A percentile compares a stretch with the other conserved stretches of the same genome.
These are phyloP conservation scores for Tylopilus sp. DNA, from an alignment of 768 basidiomycete species.

Conservation along the genomic window DNA sequence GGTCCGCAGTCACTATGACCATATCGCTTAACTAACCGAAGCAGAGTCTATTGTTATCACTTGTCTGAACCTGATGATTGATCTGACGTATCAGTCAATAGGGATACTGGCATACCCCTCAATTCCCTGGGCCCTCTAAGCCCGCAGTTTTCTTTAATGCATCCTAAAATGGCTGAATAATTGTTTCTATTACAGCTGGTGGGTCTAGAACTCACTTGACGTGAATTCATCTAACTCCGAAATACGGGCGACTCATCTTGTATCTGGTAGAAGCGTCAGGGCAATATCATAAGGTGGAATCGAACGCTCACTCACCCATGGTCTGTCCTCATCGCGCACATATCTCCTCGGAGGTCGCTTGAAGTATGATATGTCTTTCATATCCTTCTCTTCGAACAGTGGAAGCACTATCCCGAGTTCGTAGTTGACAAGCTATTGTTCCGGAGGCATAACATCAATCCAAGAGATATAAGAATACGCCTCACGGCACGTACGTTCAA, in stretches of 20 bases:
- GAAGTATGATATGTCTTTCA: slow-evolving; percentile 66
- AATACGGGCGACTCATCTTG: slow-evolving; percentile 47
- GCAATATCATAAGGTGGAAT: background rate
- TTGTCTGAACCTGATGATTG: no score
- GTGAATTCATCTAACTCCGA: background rate
- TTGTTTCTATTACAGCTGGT: no score
- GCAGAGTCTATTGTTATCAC: no score
- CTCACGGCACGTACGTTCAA: slow-evolving; percentile 56
- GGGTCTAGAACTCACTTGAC: background rate
- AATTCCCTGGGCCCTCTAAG: no score
- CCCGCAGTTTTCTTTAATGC: no score
- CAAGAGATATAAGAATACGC: background rate
- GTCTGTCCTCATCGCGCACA: slow-evolving; percentile 49
- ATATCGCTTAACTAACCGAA: no score
- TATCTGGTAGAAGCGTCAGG: slow-evolving; percentile 39
- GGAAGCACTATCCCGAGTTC: slow-evolving; percentile 84
- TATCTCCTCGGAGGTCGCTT: slow-evolving; percentile 77
- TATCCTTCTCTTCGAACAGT: slow-evolving; percentile 52
- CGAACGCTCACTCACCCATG: slow-evolving; percentile 65
- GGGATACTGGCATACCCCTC: no score
- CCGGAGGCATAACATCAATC: background rate
- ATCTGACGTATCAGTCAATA: no score
- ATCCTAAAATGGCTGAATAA: no score
- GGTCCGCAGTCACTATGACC: no score
- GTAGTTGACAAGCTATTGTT: slow-evolving; percentile 69